Conservation (phyloP, 2,329 filamentous ascomycete genomes). For the Sporothrix mexicana region DNA sequence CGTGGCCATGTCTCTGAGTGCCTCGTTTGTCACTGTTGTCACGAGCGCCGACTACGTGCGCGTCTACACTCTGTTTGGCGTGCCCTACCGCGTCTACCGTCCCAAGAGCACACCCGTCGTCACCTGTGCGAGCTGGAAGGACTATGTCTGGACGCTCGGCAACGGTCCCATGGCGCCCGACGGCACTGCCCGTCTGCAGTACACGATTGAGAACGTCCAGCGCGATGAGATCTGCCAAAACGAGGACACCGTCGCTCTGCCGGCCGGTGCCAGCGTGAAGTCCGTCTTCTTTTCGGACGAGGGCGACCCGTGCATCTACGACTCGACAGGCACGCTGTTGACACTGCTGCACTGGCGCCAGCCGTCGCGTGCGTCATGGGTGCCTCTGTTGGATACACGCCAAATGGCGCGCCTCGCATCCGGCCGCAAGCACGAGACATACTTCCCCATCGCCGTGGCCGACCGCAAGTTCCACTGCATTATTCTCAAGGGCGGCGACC, state of each 20-base stretch:
- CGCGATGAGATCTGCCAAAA: constrained; percentile 93
- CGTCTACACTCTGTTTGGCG: constrained; percentile 90
- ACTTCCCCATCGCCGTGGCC: constrained; percentile 95
- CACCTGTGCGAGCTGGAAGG: constrained; percentile 90
- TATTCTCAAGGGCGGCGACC: constrained; percentile 94
- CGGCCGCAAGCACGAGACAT: constrained; percentile 85
- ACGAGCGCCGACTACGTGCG: constrained; percentile 88
- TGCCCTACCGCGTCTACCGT: constrained; percentile 85
- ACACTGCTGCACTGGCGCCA: constrained; percentile 90
- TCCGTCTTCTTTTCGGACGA: constrained; percentile 90
- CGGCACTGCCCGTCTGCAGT: constrained; percentile 78
- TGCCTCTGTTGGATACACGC: constrained; percentile 88
- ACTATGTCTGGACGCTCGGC: constrained; percentile 95
- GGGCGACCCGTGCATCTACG: constrained; percentile 97
- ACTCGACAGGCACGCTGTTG: constrained; percentile 86
- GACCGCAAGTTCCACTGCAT: constrained; percentile 96
- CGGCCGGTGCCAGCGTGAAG: constrained; percentile 73
- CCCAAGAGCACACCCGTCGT: constrained; percentile 91
- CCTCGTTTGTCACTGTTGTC: constrained; percentile 87
- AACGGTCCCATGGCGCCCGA: constrained; percentile 85
- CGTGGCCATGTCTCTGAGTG: constrained; percentile 85
- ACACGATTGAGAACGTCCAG: constrained; percentile 94
- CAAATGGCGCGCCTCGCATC: constrained; percentile 79
- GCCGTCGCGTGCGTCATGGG: constrained; percentile 84
- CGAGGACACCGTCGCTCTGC: constrained; percentile 87